A percentile compares a stretch with the other conserved stretches of the same genome.
Conservation (phyloP, 768 basidiomycete genomes). For the Rhodocollybia butyracea region DNA sequence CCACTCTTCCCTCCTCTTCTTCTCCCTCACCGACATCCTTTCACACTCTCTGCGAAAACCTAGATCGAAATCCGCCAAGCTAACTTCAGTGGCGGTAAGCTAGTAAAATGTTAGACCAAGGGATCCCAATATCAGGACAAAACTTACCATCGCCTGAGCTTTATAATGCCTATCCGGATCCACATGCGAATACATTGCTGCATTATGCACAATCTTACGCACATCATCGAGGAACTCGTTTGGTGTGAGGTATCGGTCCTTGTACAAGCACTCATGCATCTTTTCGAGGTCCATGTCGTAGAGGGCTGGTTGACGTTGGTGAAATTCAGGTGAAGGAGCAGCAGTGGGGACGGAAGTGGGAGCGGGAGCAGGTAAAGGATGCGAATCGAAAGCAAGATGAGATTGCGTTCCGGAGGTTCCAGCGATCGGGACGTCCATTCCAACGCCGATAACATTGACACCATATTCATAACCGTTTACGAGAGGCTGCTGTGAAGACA, state of each 20-base stretch:
- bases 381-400: too few species aligned
- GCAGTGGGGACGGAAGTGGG: conserved; percentile 16
- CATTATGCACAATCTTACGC: conserved; percentile 77
- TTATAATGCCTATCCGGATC: conserved; percentile 72
- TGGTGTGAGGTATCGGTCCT: conserved; percentile 81
- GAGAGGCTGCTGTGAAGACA: conserved; percentile 25
- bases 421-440: too few species aligned
- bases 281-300: conserved; percentile 91
- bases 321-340: too few species aligned
- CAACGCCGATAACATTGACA: conserved; percentile 7
- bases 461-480: conserved; percentile 42
- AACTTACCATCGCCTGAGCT: conserved; percentile 70
- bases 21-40: conserved; percentile 77
- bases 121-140: too few species aligned
- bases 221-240: conserved; percentile 85
- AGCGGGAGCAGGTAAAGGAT: too few species aligned
- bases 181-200: conserved; percentile 48
- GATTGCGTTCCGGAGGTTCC: too few species aligned
- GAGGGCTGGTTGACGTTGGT: conserved; percentile 47
- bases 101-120: too few species aligned
- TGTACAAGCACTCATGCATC: conserved; percentile 84
- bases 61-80: conserved; percentile 82
- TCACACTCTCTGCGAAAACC: conserved; percentile 81
- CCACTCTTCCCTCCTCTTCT: conserved; percentile 57
- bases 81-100: conserved; percentile 82